phyloP scores from a whole-genome alignment of 2,329 filamentous ascomycete species.

The Aphanoascus verrucosus region DNA sequence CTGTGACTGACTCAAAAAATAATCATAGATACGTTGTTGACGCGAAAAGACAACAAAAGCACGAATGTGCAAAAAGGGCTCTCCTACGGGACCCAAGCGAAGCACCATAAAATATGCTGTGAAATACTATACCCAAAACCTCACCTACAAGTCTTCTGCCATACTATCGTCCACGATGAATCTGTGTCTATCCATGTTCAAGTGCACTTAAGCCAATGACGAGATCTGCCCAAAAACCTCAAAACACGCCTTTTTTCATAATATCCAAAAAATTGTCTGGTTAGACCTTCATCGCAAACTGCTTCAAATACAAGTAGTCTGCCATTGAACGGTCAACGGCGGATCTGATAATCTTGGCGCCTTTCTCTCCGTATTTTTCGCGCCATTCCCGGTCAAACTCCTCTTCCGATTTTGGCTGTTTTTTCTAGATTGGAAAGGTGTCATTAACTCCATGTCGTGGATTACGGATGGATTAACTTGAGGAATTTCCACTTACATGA shows the following conservation, averaged over 20 bases:
- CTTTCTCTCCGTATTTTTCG: conserved; percentile 50
- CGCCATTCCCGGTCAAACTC: conserved; percentile 50
- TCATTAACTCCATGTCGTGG: neutral
- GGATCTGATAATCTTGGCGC: conserved; percentile 47
- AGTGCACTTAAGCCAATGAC: neutral
- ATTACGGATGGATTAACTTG: no score
- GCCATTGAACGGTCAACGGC: conserved; percentile 50
- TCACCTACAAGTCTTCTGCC: no score
- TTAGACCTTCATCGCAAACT: conserved; percentile 49
- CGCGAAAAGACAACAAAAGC: neutral
- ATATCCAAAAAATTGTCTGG: neutral
- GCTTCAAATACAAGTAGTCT: conserved; percentile 55
- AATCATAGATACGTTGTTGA: no score
- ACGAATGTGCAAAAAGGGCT: neutral
- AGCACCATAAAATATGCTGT: no score
- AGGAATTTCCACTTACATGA: conserved; percentile 31
- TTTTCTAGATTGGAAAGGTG: conserved; percentile 17
- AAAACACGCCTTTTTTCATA: neutral
- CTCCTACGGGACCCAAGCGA: no score
- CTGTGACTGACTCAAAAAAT: no score
- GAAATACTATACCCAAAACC: no score
- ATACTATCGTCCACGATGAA: no score
- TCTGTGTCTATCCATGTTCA: neutral
- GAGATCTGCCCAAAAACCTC: neutral
- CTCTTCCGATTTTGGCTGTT: conserved; percentile 39